Percentiles rank a stretch among this genome's conserved stretches.
Conservation (phyloP, 306 rosid genomes). For the Urtica urens region DNA sequence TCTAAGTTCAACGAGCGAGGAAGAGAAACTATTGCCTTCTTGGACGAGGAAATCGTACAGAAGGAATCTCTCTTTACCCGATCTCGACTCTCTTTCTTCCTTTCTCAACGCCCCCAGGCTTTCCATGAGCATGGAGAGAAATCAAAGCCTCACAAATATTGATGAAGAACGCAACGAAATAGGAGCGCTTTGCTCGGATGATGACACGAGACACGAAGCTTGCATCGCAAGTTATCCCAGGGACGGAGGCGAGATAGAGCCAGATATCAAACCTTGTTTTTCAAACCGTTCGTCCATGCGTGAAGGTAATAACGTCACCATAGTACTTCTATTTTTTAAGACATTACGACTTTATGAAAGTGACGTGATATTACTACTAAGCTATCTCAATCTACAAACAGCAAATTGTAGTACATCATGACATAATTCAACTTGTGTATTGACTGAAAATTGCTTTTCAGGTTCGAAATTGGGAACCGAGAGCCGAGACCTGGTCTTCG, state of each 20-base stretch:
- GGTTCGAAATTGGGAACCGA: constrained; percentile 21
- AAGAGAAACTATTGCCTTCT: constrained; percentile 25
- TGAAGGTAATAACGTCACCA: constrained; percentile 43
- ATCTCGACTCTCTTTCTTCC: constrained; percentile 51
- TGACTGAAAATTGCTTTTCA: no score
- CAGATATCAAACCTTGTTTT: constrained; percentile 19
- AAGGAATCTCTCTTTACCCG: constrained; percentile 72
- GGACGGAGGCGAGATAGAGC: constrained; percentile 20
- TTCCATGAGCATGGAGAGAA: constrained; percentile 11
- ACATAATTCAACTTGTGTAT: no score
- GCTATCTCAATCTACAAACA: no score
- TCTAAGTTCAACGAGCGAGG: constrained; percentile 38
- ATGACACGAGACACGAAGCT: no score
- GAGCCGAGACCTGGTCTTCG: constrained; percentile 40
- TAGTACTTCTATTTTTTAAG: no score
- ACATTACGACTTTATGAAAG: no score
- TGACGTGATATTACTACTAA: no score
- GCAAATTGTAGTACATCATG: no score
- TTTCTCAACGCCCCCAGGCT: constrained; percentile 39
- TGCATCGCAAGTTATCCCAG: constrained; percentile 9
- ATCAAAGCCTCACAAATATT: constrained; percentile 14
- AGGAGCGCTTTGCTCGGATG: constrained; percentile 7
- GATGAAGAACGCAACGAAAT: constrained; percentile 17
- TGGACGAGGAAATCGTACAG: constrained; percentile 30
- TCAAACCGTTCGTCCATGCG: constrained; percentile 20